Percentiles rank a stretch among this genome's conserved stretches.
Conservation (phyloP, 169 alveolate species). For the Theileria equi region DNA sequence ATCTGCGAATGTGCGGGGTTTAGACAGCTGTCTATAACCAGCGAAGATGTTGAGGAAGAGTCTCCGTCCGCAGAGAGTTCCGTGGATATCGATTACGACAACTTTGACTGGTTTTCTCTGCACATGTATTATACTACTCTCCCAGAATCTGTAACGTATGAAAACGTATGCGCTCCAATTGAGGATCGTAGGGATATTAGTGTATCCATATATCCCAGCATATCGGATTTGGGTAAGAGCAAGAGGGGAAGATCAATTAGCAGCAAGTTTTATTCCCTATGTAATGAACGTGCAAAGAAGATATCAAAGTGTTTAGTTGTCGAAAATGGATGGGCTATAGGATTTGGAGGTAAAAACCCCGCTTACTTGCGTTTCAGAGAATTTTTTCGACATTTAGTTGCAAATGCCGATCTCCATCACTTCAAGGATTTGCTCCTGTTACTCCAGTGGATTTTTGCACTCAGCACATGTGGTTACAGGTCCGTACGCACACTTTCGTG, state of each 20-base stretch:
- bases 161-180: not conserved
- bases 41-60: not conserved
- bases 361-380: slow-evolving; percentile 49
- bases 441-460: slow-evolving; percentile 49
- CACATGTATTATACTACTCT: not conserved
- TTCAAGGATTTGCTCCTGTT: slow-evolving; percentile 31
- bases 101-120: slow-evolving; percentile 8
- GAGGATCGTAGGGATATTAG: not conserved
- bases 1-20: slow-evolving; percentile 63
- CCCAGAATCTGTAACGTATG: slow-evolving; percentile 3
- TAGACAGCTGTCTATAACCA: slow-evolving; percentile 23
- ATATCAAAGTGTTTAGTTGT: slow-evolving; percentile 16
- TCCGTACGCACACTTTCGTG: slow-evolving; percentile 26
- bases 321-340: slow-evolving; percentile 60
- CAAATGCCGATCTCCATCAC: slow-evolving; percentile 13
- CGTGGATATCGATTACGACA: not conserved
- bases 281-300: slow-evolving; percentile 23
- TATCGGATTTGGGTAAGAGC: slow-evolving; percentile 1
- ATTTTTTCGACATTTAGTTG: slow-evolving; percentile 49
- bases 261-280: slow-evolving; percentile 13
- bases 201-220: not conserved
- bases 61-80: not conserved
- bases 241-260: slow-evolving; percentile 8
- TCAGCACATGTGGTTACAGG: slow-evolving; percentile 50
- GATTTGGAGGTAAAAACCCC: slow-evolving; percentile 12